phyloP scores from a whole-genome alignment of 371 early-diverging fungal species.

The Apophysomyces variabilis region DNA sequence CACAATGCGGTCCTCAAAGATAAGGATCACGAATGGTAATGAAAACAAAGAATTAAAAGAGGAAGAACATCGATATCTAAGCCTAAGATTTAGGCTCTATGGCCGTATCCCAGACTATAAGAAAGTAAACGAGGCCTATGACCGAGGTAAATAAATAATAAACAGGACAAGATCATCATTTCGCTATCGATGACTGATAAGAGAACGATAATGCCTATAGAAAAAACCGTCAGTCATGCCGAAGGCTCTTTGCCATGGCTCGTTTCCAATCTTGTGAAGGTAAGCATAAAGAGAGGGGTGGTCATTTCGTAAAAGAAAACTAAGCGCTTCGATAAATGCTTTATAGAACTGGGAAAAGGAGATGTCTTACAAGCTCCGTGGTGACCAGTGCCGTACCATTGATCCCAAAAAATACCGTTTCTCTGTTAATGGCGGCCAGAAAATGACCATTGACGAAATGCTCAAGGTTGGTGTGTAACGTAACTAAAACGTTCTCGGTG shows the following conservation, averaged over 20 bases:
- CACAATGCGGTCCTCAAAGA: conserved; percentile 59
- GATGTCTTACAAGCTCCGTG: conserved; percentile 54
- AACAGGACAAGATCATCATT: not conserved
- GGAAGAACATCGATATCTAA: too few relatives aligned
- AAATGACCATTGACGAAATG: conserved; percentile 53
- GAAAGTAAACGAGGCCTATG: conserved; percentile 52
- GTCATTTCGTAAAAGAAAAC: not conserved
- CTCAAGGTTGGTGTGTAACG: conserved; percentile 31
- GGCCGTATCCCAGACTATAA: conserved; percentile 53
- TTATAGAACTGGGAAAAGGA: conserved; percentile 62
- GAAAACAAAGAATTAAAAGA: not conserved
- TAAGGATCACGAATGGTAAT: conserved; percentile 46
- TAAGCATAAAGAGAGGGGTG: conserved; percentile 13
- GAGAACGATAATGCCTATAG: conserved; percentile 12
- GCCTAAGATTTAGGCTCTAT: conserved; percentile 24
- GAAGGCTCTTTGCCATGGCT: conserved; percentile 54
- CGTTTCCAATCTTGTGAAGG: conserved; percentile 57
- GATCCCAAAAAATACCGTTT: conserved; percentile 49
- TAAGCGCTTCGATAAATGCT: not conserved
- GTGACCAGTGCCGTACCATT: conserved; percentile 57
- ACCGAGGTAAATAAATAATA: conserved; percentile 33
- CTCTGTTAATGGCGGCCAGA: conserved; percentile 48
- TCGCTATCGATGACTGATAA: too few relatives aligned
- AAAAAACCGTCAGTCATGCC: conserved; percentile 43
- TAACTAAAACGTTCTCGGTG: not conserved